Base-by-base conservation (phyloP, 2,329 filamentous ascomycete species). In the Colletotrichum cuscutae region DNA sequence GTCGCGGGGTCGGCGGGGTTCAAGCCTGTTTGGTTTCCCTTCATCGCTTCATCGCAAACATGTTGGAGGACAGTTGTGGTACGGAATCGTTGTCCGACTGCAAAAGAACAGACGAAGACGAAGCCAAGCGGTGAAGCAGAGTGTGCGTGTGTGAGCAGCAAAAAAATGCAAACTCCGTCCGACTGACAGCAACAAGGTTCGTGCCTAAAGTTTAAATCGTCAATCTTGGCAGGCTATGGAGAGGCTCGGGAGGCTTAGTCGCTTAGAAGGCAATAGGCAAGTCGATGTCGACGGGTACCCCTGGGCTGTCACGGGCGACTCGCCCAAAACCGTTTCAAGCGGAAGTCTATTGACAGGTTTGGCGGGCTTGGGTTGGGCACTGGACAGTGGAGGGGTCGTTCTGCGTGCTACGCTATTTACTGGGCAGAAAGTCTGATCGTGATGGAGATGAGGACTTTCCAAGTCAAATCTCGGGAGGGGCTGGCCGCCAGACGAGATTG, bases 321-420 rank as follows among this genome's bases (percentile, higher is more conserved):
- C 68, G 56, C 5, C 42, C 68, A 56, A 56, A 61, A 35, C n/a
- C 19, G 68, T 66, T 71, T 71, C 56, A 71, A 66, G 62, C 62
- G 13, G 68, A 71, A 71, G 68, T 56, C 35, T 66, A 71, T 71
- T 56, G 24, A 65, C 62, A 59, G 11, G 19, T 65, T 35, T 52
- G 62, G 35, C 24, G 19, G 52, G 35, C 37, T 9, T 19, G 37
- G 37, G 37, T 19, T 42, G 37, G 37, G 13, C 37, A 42, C 37
- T 42, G 42, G 42, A 49, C 15, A 49, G 42, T 4, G 42, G 19
- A 19, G n/a, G 30, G 46, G 37, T 30, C 8, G 64, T 46, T 6
- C 22, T 30, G 22, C 28, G 15, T n/a, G 65, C 24, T 26, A 49
- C 57, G n/a, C n/a, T 42, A 26, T 37, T 37, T 42, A 32, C 32